Percentiles rank a stretch among this genome's conserved stretches.
These are phyloP conservation scores for Plantago coronopus DNA, from an alignment of 305 asterid species.

Conservation along the genomic window DNA sequence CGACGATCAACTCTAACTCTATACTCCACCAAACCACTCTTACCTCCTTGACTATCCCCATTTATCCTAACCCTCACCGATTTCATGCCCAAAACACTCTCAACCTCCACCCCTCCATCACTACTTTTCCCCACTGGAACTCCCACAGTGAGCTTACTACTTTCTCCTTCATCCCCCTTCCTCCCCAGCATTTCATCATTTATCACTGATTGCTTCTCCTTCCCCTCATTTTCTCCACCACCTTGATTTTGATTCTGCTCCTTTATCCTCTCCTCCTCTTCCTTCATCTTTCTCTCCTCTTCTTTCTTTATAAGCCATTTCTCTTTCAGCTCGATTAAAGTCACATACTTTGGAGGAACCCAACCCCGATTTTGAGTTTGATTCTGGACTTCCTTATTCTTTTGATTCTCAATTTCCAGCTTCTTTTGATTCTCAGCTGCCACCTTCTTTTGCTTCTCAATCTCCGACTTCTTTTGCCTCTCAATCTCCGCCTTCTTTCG, in stretches of 20 bases:
- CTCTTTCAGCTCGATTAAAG: slow-evolving; percentile 48
- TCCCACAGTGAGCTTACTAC: slow-evolving; percentile 1
- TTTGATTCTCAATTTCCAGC: background rate
- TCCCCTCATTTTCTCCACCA: slow-evolving; percentile 8
- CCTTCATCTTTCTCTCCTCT: slow-evolving; percentile 18
- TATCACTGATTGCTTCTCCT: slow-evolving; percentile 12
- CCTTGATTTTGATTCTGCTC: no score
- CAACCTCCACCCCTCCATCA: slow-evolving; percentile 7
- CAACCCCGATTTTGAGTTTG: background rate
- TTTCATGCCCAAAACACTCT: slow-evolving; percentile 16
- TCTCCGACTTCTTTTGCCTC: background rate
- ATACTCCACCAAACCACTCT: background rate
- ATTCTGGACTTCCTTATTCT: background rate
- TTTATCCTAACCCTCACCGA: slow-evolving; percentile 16
- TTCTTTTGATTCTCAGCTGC: no score
- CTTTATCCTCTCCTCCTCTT: slow-evolving; percentile 18
- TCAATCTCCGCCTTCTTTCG: background rate
- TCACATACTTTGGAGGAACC: slow-evolving; percentile 48
- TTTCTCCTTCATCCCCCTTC: slow-evolving; percentile 7
- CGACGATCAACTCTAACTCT: no score
- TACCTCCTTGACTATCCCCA: slow-evolving; percentile 8
- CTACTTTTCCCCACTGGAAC: slow-evolving; percentile 14
- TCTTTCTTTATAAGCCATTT: slow-evolving; percentile 46
- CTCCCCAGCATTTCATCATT: slow-evolving; percentile 18
- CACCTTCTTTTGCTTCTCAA: background rate